Evolutionary conservation across 1,139 yeast genomes (phyloP).

Genomic region (Zygoascus sp.): DNA sequence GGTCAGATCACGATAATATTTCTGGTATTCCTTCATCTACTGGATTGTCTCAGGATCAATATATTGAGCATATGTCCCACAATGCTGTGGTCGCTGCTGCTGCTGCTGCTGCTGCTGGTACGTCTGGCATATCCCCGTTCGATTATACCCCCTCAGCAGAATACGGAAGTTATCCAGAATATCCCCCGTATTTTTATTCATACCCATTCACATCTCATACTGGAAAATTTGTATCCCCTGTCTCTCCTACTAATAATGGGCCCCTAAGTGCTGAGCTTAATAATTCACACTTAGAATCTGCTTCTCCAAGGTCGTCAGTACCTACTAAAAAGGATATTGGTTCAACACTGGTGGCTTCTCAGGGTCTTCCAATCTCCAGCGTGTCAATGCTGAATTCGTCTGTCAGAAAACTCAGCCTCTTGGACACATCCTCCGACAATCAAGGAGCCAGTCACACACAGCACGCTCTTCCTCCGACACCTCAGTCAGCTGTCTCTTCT

Average conservation of each 20-base stretch:
- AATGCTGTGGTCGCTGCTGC: neutral
- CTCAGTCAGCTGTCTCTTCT: neutral
- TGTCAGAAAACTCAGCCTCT: neutral
- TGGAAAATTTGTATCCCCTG: neutral
- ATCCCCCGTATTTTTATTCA: slow-evolving; percentile 14
- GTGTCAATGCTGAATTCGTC: neutral
- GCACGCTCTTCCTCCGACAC: neutral
- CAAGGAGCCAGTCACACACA: neutral
- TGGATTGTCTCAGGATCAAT: neutral
- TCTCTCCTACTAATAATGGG: too few relatives aligned
- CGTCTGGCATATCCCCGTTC: too few relatives aligned
- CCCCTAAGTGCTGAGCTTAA: too few relatives aligned
- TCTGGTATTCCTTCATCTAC: neutral
- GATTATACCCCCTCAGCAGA: neutral
- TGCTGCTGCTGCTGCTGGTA: neutral
- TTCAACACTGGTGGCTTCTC: neutral
- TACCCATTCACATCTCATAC: slow-evolving; percentile 9
- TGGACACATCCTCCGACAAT: neutral
- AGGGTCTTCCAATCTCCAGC: neutral
- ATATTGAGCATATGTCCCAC: neutral
- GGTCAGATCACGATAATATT: neutral
- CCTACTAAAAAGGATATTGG: too few relatives aligned
- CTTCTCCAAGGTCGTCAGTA: neutral
- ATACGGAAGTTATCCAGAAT: slow-evolving; percentile 17
- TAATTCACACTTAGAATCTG: too few relatives aligned